Base-by-base conservation (phyloP, 345 rosid genomes). In the Geranium rotundifolium region DNA sequence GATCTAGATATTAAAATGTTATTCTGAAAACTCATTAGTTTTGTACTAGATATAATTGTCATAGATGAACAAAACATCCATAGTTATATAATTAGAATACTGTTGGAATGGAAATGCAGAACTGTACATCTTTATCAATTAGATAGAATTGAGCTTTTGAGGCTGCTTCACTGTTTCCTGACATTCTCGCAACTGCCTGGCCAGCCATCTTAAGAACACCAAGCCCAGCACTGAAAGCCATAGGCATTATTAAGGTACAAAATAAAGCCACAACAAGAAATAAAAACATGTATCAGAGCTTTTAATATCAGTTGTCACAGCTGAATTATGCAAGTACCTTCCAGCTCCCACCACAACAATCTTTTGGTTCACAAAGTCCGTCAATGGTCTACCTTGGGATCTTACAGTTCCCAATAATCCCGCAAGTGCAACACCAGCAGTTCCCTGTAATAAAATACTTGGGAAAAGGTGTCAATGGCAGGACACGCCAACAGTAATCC, bases 301-400 rank as follows among this genome's bases (percentile, higher is more conserved):
- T 18, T 52, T 49, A 52, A 14, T 49, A 56, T 31, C 50, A 59
- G 17, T 49, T 39, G 58, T 29, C 14, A 29, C 20, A 65, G 52
- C 19, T 14, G 39, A 61, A 50, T 34, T 39, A 60, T 57, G 56
- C 29, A 74, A 75, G 64, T 84, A 93, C 99, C 97, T 93, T 67
- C 99, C 99, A 74, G 99, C 99, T 78, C 99, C 99, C 66, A 84
- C 99, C 62, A 93, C 97, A 58, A 93, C 99, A 70, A 93, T 90
- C 82, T 93, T 93, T 80, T 93, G 99, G 67, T 90, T 86, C 41
- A 74, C 77, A 71, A 90, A 93, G 75, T 93, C 97, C 0, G 85
- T 77, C 71, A 88, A 65, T 27, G 97, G 82, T 19, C 71, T 83
- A 60, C 99, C 99, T 84, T 93, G 99, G 58, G 99, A 84, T 80